Conservation (phyloP, 164 flowering plant genomes). For the Macadamia integrifolia region DNA sequence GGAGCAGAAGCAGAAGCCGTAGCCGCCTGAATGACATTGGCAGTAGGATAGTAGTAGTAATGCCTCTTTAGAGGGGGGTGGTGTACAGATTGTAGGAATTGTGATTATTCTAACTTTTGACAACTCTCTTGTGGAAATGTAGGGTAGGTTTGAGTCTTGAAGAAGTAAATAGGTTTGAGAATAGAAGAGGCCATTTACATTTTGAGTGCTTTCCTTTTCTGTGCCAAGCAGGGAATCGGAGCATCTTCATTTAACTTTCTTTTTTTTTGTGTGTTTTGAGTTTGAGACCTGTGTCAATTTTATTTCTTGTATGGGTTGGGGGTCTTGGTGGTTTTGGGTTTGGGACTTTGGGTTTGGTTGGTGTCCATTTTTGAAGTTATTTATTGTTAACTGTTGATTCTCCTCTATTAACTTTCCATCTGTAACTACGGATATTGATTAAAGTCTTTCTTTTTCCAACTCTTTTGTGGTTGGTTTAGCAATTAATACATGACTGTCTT, state of each 20-base stretch:
- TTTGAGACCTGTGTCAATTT: not conserved
- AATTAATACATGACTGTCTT: not conserved
- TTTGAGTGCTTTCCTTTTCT: not conserved
- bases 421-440: conserved; percentile 6
- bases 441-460: not conserved
- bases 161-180: conserved; percentile 15
- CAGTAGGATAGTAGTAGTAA: not conserved
- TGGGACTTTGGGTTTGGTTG: not conserved
- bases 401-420: conserved; percentile 1
- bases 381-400: conserved; percentile 15
- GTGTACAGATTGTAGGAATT: conserved; percentile 26
- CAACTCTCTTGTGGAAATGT: conserved; percentile 2
- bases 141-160: conserved; percentile 6
- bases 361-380: not conserved
- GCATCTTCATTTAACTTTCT: not conserved
- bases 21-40: conserved; percentile 2
- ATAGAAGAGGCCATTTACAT: conserved; percentile 14
- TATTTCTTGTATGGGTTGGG: not conserved
- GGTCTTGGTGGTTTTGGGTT: not conserved
- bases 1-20: not conserved
- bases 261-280: not conserved
- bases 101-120: conserved; percentile 29
- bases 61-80: not conserved
- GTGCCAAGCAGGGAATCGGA: not conserved
- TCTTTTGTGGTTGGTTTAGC: too few species aligned